A percentile compares a stretch with the other conserved stretches of the same genome.
Evolutionary conservation across 2,329 filamentous ascomycete genomes (phyloP).

Genomic region (Grosmannia serpens): DNA sequence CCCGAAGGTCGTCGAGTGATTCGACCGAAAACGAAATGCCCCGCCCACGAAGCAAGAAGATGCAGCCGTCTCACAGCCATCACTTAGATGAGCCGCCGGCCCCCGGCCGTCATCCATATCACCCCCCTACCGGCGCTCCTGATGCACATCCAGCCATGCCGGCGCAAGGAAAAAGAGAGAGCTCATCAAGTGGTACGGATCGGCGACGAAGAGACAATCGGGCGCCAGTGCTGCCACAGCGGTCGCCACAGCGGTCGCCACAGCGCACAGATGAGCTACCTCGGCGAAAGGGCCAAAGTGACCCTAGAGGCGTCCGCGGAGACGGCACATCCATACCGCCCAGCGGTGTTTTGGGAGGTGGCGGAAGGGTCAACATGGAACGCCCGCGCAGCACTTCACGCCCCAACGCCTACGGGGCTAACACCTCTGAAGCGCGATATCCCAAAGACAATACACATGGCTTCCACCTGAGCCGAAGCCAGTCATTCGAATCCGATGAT

Average conservation of each 20-base stretch:
- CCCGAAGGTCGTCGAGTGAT: conserved; percentile 27
- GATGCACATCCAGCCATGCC: conserved; percentile 17
- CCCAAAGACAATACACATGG: conserved; percentile 26
- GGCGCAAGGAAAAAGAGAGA: conserved; percentile 2
- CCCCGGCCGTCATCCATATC: conserved; percentile 21
- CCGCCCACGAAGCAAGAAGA: conserved; percentile 14
- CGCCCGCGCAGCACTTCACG: conserved; percentile 17
- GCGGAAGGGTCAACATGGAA: conserved; percentile 17
- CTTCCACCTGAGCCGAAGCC: conserved; percentile 26
- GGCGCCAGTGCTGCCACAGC: background rate
- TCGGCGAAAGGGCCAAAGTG: conserved; percentile 23
- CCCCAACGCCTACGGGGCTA: conserved; percentile 2
- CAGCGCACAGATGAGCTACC: conserved; percentile 20
- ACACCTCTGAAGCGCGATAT: conserved; percentile 16
- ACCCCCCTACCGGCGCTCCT: conserved; percentile 15
- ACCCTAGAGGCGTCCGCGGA: conserved; percentile 27
- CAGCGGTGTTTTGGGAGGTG: conserved; percentile 16
- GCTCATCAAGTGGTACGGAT: conserved; percentile 9
- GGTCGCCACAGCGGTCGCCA: conserved; percentile 8
- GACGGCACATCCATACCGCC: conserved; percentile 31
- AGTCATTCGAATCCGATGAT: conserved; percentile 27
- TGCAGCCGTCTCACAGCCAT: conserved; percentile 9
- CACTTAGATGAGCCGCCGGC: conserved; percentile 17
- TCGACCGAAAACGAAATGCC: conserved; percentile 23
- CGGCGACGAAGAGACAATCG: conserved; percentile 7